Evolutionary conservation across 768 basidiomycete species (phyloP), one percentile per base, ranked within the genome.

Genomic region (Lactarius quietus): DNA sequence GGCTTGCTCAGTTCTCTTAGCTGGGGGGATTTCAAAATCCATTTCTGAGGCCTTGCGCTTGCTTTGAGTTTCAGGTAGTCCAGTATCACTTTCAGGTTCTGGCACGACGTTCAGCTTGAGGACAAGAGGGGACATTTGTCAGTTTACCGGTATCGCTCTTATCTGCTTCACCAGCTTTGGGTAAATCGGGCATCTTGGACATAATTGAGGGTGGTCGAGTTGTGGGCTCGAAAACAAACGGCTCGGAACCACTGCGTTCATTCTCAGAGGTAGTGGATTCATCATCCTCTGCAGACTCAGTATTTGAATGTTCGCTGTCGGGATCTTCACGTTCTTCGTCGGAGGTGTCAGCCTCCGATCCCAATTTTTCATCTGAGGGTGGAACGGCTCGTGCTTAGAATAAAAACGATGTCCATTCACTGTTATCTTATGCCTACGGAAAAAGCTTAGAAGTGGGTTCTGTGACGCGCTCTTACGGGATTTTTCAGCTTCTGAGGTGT

Each of bases 61-160:
- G 61, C 23, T 52, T 52, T 60, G 26, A n/a, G 31, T 41, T 43
- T 23, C 39, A 39, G 52, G 45, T 5, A 31, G 57, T 48, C 62
- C 64, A 53, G 8, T 41, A n/a, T 66, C 67, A 60, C 69, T 68
- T 64, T 78, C 78, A 35, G 77, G 54, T 66, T 80, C 78, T 54
- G 55, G 39, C 39, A 33, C 45, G 26, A 48, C 54, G 35, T 51
- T 62, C 36, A 57, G 62, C 31, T 52, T 48, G 55, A 31, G n/a
- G 29, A 48, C 23, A 29, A 54, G 33, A 61, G 14, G 39, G 23
- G n/a, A 33, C 31, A 59, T 38, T 28, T 18, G 48, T 55, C 35
- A 43, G n/a, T 52, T 61, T 62, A 70, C 60, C 66, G 23, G 68
- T 71, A 15, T 41, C 51, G 41, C 53, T 70, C 41, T 36, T 51